Conservation (phyloP, 176 grass and related monocot species). For the Triticum monococcum region DNA sequence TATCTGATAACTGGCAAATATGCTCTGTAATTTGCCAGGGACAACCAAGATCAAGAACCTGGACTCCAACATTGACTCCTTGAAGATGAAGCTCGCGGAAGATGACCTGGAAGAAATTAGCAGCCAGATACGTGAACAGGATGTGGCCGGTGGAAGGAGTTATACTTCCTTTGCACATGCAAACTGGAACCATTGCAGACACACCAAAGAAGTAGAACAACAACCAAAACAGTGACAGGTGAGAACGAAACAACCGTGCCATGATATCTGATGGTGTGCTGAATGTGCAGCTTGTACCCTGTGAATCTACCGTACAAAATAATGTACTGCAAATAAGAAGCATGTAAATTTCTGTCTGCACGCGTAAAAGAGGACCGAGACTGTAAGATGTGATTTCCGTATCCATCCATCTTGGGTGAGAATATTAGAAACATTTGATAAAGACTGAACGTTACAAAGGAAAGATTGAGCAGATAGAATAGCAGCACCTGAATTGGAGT, state of each 20-base stretch:
- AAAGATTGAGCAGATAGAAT: too few species aligned
- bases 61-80: slow-evolving; percentile 59
- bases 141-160: slow-evolving; percentile 53
- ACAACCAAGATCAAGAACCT: slow-evolving; percentile 80
- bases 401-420: background rate
- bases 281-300: too few species aligned
- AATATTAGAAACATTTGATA: background rate
- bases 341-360: background rate
- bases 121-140: slow-evolving; percentile 43
- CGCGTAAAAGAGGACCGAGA: background rate
- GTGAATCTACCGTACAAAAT: too few species aligned
- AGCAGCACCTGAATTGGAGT: too few species aligned
- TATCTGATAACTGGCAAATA: slow-evolving; percentile 15
- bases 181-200: slow-evolving; percentile 25
- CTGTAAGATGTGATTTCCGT: too few species aligned
- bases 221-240: background rate
- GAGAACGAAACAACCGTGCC: too few species aligned
- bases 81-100: slow-evolving; percentile 53
- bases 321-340: too few species aligned
- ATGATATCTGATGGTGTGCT: too few species aligned
- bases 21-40: slow-evolving; percentile 29
- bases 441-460: too few species aligned
- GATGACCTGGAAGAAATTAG: slow-evolving; percentile 60
- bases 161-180: slow-evolving; percentile 24
- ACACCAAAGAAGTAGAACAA: slow-evolving; percentile 42